These are phyloP conservation scores for Trichosporon sp. DNA, from an alignment of 1,284 basidiomycete genomes.

Conservation along the genomic window DNA sequence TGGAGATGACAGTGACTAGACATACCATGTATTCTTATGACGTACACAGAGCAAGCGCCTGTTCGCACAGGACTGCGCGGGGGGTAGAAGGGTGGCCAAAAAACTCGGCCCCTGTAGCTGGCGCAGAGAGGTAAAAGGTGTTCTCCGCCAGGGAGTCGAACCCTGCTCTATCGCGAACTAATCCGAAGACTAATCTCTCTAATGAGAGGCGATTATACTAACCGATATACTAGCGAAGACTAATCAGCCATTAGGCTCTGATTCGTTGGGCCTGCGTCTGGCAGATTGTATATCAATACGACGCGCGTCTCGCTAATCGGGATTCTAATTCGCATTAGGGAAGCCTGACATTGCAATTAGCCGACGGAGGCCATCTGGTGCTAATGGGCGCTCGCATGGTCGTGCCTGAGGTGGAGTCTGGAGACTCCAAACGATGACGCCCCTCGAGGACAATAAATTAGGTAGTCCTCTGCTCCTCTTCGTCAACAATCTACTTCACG, in stretches of 20 bases:
- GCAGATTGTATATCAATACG: background rate
- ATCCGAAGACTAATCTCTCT: background rate
- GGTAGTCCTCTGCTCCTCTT: background rate
- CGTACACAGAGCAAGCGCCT: too few species aligned
- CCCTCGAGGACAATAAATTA: background rate
- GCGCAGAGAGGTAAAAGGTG: background rate
- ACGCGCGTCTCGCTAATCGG: too few species aligned
- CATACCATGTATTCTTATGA: background rate
- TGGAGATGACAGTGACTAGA: slow-evolving; percentile 57
- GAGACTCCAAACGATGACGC: slow-evolving; percentile 1
- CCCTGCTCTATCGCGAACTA: slow-evolving; percentile 5
- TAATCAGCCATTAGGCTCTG: background rate
- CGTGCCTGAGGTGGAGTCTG: background rate
- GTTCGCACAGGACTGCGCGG: too few species aligned
- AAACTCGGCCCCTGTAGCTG: too few species aligned
- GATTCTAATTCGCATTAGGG: too few species aligned
- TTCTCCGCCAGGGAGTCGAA: slow-evolving; percentile 7
- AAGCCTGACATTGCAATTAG: too few species aligned
- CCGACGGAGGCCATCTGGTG: background rate
- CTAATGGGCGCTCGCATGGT: background rate
- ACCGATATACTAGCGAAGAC: slow-evolving; percentile 6
- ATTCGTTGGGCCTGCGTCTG: background rate
- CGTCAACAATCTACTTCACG: background rate
- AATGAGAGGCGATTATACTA: slow-evolving; percentile 5
- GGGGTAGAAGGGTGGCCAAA: too few species aligned